Evolutionary conservation across 768 basidiomycete genomes (phyloP).

Genomic region (Pluteus cervinus): DNA sequence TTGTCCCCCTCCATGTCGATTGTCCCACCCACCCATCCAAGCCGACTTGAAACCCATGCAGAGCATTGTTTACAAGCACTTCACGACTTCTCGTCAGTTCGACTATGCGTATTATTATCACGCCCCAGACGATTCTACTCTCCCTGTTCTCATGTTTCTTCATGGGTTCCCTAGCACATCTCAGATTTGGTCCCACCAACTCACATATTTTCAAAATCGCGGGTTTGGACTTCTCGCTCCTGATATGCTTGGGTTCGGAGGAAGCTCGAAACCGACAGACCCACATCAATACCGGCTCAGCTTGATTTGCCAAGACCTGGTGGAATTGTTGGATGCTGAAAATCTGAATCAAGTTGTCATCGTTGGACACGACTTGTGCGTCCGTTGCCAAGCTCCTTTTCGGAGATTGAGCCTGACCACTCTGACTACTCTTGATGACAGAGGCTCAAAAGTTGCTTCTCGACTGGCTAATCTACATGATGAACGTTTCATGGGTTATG

Average conservation of each 20-base stretch:
- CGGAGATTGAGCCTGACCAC: too few species aligned
- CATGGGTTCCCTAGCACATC: constrained; percentile 42
- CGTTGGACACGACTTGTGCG: constrained; percentile 40
- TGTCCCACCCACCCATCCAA: too few species aligned
- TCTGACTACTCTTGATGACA: too few species aligned
- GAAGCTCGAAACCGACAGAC: constrained; percentile 39
- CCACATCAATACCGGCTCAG: constrained; percentile 24
- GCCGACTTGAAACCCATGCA: too few species aligned
- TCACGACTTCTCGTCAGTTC: too few species aligned
- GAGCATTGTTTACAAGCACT: too few species aligned
- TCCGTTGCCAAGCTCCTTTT: too few species aligned
- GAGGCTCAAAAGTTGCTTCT: constrained; percentile 29
- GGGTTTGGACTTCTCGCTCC: constrained; percentile 44
- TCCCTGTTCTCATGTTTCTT: constrained; percentile 36
- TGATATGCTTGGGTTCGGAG: constrained; percentile 49
- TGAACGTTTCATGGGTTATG: constrained; percentile 34
- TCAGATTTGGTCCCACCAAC: constrained; percentile 33
- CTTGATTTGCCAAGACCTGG: constrained; percentile 30
- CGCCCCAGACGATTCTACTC: too few species aligned
- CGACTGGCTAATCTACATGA: constrained; percentile 32
- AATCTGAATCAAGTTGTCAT: constrained; percentile 24
- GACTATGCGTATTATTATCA: too few species aligned
- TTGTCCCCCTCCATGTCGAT: too few species aligned
- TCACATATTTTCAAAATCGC: constrained; percentile 26
- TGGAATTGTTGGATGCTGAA: constrained; percentile 36